Percentiles rank a stretch among this genome's conserved stretches.
phyloP scores from a whole-genome alignment of 2,329 filamentous ascomycete genomes.

The Fonsecaea nubica region DNA sequence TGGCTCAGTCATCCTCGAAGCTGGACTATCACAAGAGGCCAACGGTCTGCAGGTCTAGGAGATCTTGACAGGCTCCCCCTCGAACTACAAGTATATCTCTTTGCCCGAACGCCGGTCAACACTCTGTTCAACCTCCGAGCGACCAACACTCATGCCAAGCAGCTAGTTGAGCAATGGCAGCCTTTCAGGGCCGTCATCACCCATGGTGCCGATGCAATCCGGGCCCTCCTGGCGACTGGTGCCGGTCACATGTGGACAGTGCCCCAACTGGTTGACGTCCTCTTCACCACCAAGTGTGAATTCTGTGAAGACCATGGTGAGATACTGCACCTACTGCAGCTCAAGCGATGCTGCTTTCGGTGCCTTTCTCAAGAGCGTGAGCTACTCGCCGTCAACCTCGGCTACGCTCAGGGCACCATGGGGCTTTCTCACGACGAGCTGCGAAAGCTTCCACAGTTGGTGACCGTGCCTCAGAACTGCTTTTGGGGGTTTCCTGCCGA shows the following conservation, averaged over 20 bases:
- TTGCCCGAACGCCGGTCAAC: conserved; percentile 13
- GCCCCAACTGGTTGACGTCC: conserved; percentile 16
- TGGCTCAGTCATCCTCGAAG: conserved; percentile 2
- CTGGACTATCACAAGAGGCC: conserved; percentile 9
- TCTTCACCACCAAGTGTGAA: conserved; percentile 27
- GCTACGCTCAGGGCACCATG: conserved; percentile 20
- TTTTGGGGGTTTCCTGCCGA: conserved; percentile 25
- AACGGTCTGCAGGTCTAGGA: conserved; percentile 3
- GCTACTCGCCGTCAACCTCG: conserved; percentile 19
- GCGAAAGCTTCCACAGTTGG: conserved; percentile 14
- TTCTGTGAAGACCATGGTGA: conserved; percentile 27
- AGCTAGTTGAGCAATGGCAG: conserved; percentile 25
- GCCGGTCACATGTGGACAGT: conserved; percentile 25
- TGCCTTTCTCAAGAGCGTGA: conserved; percentile 33
- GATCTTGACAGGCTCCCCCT: conserved; percentile 18
- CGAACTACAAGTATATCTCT: conserved; percentile 17
- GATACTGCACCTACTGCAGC: conserved; percentile 25
- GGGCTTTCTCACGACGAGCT: conserved; percentile 16
- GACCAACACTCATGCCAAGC: conserved; percentile 17
- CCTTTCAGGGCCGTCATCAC: conserved; percentile 22
- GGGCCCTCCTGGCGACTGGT: conserved; percentile 20
- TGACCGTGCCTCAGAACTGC: conserved; percentile 22
- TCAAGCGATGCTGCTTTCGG: conserved; percentile 29
- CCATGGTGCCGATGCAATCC: conserved; percentile 18
- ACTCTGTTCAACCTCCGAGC: conserved; percentile 18